A percentile compares a stretch with the other conserved stretches of the same genome.
phyloP scores from a whole-genome alignment of 192 early-diverging fungal genomes.

The Dimargaris xerosporica region DNA sequence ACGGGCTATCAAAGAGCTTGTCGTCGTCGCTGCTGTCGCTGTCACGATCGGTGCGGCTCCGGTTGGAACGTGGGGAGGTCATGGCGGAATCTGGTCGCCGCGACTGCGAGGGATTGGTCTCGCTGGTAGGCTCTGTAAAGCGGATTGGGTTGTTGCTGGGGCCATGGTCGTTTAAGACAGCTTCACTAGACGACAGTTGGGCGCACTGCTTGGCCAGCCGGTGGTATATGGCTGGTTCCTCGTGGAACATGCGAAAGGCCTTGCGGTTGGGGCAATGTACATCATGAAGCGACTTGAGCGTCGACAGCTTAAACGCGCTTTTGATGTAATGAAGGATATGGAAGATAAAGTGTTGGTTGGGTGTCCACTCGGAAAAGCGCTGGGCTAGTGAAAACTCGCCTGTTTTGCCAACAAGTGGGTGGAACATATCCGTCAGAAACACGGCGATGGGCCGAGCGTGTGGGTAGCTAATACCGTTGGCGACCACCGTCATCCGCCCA shows the following conservation, averaged over 20 bases:
- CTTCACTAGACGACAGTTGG: conserved; percentile 1
- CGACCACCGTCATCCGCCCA: too few relatives aligned
- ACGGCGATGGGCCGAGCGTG: background rate
- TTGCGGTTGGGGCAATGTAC: background rate
- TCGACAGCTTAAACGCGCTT: background rate
- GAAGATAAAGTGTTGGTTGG: conserved; percentile 3
- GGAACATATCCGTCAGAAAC: conserved; percentile 10
- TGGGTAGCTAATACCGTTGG: conserved; percentile 6
- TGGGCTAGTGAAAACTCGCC: conserved; percentile 5
- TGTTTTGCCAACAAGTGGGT: background rate
- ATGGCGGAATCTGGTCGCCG: too few relatives aligned
- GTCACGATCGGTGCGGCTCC: too few relatives aligned
- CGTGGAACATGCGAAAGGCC: conserved; percentile 6
- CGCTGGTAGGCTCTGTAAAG: too few relatives aligned
- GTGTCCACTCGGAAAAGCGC: conserved; percentile 4
- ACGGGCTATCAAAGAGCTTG: background rate
- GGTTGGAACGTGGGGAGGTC: too few relatives aligned
- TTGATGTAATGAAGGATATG: conserved; percentile 8
- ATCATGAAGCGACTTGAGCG: conserved; percentile 1
- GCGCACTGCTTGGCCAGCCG: conserved; percentile 4
- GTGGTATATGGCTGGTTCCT: conserved; percentile 1
- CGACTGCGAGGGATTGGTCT: too few relatives aligned
- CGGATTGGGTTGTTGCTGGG: background rate
- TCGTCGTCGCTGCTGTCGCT: too few relatives aligned
- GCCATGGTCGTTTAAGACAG: conserved; percentile 2